phyloP scores from a whole-genome alignment of 1,139 yeast species.

The Yamadazyma atmosphaerica region DNA sequence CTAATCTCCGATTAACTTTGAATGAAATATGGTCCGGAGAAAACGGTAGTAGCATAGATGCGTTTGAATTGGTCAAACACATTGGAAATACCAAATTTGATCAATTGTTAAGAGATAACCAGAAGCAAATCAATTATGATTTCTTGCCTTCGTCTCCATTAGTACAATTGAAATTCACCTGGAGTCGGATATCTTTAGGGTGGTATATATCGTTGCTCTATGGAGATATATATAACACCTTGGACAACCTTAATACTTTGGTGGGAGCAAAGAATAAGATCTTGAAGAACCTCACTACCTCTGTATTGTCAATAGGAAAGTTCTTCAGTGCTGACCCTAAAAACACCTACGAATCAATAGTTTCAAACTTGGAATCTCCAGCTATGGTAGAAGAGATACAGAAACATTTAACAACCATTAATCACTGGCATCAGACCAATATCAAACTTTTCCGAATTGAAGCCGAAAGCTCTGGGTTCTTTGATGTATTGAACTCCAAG shows the following conservation, averaged over 20 bases:
- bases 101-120: slow-evolving; percentile 19
- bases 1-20: slow-evolving; percentile 34
- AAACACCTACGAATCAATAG: slow-evolving; percentile 1
- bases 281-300: slow-evolving; percentile 37
- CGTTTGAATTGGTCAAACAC: slow-evolving; percentile 36
- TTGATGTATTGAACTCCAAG: slow-evolving; percentile 27
- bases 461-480: slow-evolving; percentile 38
- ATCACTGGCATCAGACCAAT: slow-evolving; percentile 66
- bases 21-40: slow-evolving; percentile 35
- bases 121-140: slow-evolving; percentile 30
- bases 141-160: slow-evolving; percentile 39
- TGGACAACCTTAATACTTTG: slow-evolving; percentile 23
- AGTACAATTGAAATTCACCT: slow-evolving; percentile 53
- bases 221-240: slow-evolving; percentile 58
- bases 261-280: slow-evolving; percentile 29
- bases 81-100: slow-evolving; percentile 38
- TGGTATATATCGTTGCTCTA: slow-evolving; percentile 77
- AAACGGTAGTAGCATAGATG: slow-evolving; percentile 24
- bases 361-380: slow-evolving; percentile 18
- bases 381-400: slow-evolving; percentile 22
- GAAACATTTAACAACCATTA: slow-evolving; percentile 28
- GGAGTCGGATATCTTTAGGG: slow-evolving; percentile 67
- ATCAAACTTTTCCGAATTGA: slow-evolving; percentile 62
- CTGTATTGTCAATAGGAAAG: slow-evolving; percentile 46
- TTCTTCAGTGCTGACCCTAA: slow-evolving; percentile 34